Evolutionary conservation across 2,329 filamentous ascomycete species (phyloP).

Genomic region (Madurella mycetomatis): DNA sequence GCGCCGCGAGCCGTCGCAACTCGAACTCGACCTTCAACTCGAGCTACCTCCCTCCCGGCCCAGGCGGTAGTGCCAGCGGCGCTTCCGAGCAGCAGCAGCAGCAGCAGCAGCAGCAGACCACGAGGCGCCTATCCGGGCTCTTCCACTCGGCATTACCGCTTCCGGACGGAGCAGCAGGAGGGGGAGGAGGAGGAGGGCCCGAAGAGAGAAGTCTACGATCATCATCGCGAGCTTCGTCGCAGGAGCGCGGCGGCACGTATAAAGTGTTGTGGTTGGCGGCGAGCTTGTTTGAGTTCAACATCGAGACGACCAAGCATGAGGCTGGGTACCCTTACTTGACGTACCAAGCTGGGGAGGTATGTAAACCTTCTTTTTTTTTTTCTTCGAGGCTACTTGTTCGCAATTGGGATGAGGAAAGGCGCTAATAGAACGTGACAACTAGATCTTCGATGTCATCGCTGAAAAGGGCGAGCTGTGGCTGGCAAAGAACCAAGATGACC

Average conservation of each 20-base stretch:
- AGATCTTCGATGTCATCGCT: slow-evolving; percentile 87
- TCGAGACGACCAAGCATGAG: slow-evolving; percentile 84
- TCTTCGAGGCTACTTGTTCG: no score
- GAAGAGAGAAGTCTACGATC: slow-evolving; percentile 33
- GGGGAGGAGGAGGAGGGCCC: slow-evolving; percentile 42
- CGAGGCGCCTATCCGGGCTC: slow-evolving; percentile 64
- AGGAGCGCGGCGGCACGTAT: slow-evolving; percentile 52
- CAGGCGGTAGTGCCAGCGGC: background rate
- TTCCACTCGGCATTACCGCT: slow-evolving; percentile 86
- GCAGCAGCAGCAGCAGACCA: slow-evolving; percentile 27
- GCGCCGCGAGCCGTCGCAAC: slow-evolving; percentile 43
- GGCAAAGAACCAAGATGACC: slow-evolving; percentile 93
- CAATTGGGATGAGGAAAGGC: background rate
- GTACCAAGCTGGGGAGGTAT: slow-evolving; percentile 86
- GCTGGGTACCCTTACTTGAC: slow-evolving; percentile 94
- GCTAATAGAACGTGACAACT: slow-evolving; percentile 11
- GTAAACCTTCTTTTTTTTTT: slow-evolving; percentile 27
- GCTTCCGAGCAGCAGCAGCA: slow-evolving; percentile 13
- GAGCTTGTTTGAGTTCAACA: slow-evolving; percentile 95
- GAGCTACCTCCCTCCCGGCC: slow-evolving; percentile 33
- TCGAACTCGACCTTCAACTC: slow-evolving; percentile 54
- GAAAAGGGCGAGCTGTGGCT: slow-evolving; percentile 98
- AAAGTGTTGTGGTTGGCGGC: slow-evolving; percentile 87
- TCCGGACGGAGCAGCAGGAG: slow-evolving; percentile 58
- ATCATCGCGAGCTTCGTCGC: slow-evolving; percentile 55